Base-by-base conservation (phyloP, 2,329 filamentous ascomycete genomes). In the Talaromyces amestolkiae region DNA sequence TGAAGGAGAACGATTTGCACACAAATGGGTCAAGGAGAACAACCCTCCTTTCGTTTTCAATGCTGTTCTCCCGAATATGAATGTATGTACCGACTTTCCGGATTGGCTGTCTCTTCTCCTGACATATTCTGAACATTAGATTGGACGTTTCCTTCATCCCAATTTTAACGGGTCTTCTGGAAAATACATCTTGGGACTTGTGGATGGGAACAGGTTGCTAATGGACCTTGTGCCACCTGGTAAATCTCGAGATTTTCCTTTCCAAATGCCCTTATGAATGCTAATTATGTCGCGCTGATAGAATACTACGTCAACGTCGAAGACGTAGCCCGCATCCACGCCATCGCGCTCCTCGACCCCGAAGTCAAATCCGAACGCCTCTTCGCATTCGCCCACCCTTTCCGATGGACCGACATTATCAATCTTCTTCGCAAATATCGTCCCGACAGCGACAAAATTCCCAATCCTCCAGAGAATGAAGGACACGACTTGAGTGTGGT, bases 281-380 rank as follows among this genome's bases (percentile, higher is more conserved):
- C 22, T 51, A 33, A 43, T 58, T 61, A 61, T 56, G n/a, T 66
- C 22, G 7, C 19, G 19, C 13, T 37, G 27, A 24, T 17, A 84
- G 79, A 74, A 69, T 74, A 80, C 70, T 79, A 73, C 70, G 72
- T 83, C 41, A 74, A 83, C 69, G 77, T 82, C 0, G 72, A 80
- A 4, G 84, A 86, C 58, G 70, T 71, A 4, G 84, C 82, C 0
- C 73, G 80, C 0, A 70, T 87, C 0, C 85, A 87, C 39, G 76
- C 87, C 11, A 82, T 81, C 1, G 84, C 82, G 0, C 73, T 82
- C 17, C 75, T 84, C 0, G 75, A 84, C 35, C 73, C 77, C 0
- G 76, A 78, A 1, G 76, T 85, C 0, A 65, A 73, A 1, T 76
- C 77, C 0, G 79, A 86, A 70, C 79, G 85, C 1, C 72, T 87